Conservation (phyloP, 208 protist species). For the Wallacemonas rigidus region DNA sequence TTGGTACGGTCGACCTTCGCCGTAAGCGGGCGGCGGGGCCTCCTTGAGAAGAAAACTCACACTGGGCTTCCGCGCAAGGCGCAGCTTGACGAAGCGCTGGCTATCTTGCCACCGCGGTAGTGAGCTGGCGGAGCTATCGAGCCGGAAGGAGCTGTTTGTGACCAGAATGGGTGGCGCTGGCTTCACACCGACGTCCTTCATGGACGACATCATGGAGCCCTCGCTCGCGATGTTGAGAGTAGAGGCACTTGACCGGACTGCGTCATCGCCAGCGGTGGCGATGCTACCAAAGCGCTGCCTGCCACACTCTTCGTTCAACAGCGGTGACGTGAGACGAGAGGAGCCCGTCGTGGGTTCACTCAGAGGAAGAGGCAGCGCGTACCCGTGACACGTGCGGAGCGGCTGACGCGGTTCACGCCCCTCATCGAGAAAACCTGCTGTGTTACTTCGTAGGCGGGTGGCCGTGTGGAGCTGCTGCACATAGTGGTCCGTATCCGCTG, state of each 20-base stretch:
- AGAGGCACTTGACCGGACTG: not conserved
- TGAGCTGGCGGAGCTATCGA: conserved; percentile 3
- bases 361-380: not conserved
- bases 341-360: not conserved
- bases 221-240: conserved; percentile 1
- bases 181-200: conserved; percentile 4
- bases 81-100: conserved; percentile 8
- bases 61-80: conserved; percentile 10
- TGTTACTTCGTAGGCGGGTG: not conserved
- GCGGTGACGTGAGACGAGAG: not conserved
- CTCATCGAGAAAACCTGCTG: not conserved
- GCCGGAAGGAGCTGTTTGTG: conserved; percentile 16
- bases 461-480: conserved; percentile 13
- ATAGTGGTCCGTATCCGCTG: conserved; percentile 7
- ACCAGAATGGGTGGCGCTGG: conserved; percentile 8
- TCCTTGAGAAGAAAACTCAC: conserved; percentile 14
- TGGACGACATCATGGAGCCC: not conserved
- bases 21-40: not conserved
- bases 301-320: not conserved
- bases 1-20: not conserved
- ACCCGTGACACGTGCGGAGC: conserved; percentile 2
- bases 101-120: not conserved
- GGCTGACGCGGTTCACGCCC: not conserved
- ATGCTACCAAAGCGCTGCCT: not conserved
- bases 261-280: not conserved